Evolutionary conservation across 495 filamentous ascomycete genomes (phyloP).

Genomic region (Trypethelium eluteriae): DNA sequence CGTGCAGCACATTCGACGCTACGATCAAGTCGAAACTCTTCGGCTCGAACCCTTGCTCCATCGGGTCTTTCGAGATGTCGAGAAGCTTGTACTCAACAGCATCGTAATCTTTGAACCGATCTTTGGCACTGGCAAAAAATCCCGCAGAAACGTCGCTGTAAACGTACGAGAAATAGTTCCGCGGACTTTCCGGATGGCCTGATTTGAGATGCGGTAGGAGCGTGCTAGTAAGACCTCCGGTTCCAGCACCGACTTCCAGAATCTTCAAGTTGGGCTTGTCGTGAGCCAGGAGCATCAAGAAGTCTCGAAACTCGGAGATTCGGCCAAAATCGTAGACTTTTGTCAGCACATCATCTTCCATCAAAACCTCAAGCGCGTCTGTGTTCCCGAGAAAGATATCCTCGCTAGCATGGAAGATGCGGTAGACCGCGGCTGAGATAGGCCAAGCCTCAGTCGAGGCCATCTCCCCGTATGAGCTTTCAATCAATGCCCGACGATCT

Average conservation of each 20-base stretch:
- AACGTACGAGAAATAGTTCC: conserved; percentile 13
- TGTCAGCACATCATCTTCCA: conserved; percentile 19
- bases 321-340: conserved; percentile 14
- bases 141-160: conserved; percentile 24
- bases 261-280: conserved; percentile 22
- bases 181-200: not conserved
- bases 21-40: conserved; percentile 23
- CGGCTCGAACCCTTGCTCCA: conserved; percentile 22
- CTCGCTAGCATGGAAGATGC: conserved; percentile 12
- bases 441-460: not conserved
- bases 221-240: conserved; percentile 19
- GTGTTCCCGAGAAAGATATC: conserved; percentile 13
- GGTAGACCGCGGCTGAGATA: not conserved
- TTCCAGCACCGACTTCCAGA: conserved; percentile 27
- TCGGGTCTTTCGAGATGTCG: conserved; percentile 25
- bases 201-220: conserved; percentile 11
- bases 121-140: conserved; percentile 21
- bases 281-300: conserved; percentile 9
- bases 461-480: not conserved
- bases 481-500: conserved; percentile 1
- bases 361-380: conserved; percentile 18
- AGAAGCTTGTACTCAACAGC: conserved; percentile 20
- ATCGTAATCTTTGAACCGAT: conserved; percentile 16
- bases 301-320: not conserved
- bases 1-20: conserved; percentile 22